Conservation (phyloP, 148 eudicot genomes). For the Rhododendron vialii region DNA sequence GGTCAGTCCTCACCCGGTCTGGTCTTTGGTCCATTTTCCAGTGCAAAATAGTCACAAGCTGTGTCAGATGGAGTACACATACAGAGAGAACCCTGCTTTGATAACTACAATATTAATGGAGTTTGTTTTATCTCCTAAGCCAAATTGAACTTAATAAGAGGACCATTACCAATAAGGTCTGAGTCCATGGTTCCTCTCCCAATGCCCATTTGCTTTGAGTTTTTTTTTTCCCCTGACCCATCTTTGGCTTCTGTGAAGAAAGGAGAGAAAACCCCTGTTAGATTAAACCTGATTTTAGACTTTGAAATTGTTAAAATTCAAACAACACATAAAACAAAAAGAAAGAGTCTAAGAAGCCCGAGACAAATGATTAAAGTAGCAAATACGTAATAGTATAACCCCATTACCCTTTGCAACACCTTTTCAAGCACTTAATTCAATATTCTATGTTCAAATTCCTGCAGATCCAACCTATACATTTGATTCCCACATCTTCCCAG, state of each 20-base stretch:
- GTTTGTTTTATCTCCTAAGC: slow-evolving; percentile 1
- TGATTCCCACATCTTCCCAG: slow-evolving; percentile 36
- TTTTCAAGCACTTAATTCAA: slow-evolving; percentile 20
- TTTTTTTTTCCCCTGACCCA: slow-evolving; percentile 21
- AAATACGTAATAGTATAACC: slow-evolving; percentile 15
- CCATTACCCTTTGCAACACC: slow-evolving; percentile 28
- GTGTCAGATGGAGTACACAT: slow-evolving; percentile 29
- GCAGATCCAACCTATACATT: slow-evolving; percentile 45
- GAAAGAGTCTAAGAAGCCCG: slow-evolving; percentile 16
- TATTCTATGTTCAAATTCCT: slow-evolving; percentile 31
- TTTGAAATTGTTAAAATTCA: background rate
- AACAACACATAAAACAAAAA: slow-evolving; percentile 39
- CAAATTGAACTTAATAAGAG: background rate
- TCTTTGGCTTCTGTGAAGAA: slow-evolving; percentile 32
- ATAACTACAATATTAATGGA: background rate
- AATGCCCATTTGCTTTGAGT: slow-evolving; percentile 14
- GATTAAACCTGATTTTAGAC: background rate
- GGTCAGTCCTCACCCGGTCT: slow-evolving; percentile 24
- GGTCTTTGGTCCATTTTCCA: slow-evolving; percentile 46
- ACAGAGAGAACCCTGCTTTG: slow-evolving; percentile 16
- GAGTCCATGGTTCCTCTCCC: slow-evolving; percentile 24
- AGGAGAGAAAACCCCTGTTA: slow-evolving; percentile 12
- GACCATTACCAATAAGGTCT: slow-evolving; percentile 20
- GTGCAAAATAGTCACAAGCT: slow-evolving; percentile 27
- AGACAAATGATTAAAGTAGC: slow-evolving; percentile 20